Base-by-base conservation (phyloP, 176 grass and related monocot species). In the Aegilops speltoides region DNA sequence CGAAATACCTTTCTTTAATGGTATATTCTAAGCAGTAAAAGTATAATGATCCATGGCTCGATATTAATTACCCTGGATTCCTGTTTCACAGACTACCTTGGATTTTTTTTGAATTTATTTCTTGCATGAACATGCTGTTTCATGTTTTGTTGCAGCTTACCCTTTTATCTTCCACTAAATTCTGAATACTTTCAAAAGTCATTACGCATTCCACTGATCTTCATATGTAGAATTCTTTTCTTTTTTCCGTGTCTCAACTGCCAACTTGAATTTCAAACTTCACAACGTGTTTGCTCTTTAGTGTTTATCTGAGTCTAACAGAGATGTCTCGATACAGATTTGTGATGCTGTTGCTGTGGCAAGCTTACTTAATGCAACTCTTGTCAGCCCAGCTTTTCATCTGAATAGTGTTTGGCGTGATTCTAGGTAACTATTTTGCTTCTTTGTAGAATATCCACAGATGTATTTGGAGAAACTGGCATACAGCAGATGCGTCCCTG, bases 381-480 rank as follows among this genome's bases (percentile, higher is more conserved):
- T 98, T 86, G 86, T 95, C 82, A 92, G 72, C 75, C 96, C 96
- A 76, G 90, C 80, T 33, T 94, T 98, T 90, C 96, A 98, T 86
- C 82, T 98, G 79, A 96, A 98, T 57, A 98, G 96, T 13, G 96
- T 98, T 83, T 98, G 93, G 96, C 91, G 87, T 84, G 96, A 98
- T 95, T 89, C 91, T 50, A 96, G 96, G 96, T 98, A 80, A 90
- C 50, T 76, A 24, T 83, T 68, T 83, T 77, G 32, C 64, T 78
- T 86, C 23, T 17, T 23, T 29, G 23, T 23, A 77, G 37, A 84
- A 80, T 69, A 24, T 1, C 17, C 4, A 45, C 8, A 76, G 5
- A 85, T 70, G 26, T 82, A 19, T 81, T 68, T 86, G 4, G 22
- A 77, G 20, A 67, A 69, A 64, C 63, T 50, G 29, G 61, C 61